Percentiles rank a stretch among this genome's conserved stretches.
Evolutionary conservation across 768 basidiomycete genomes (phyloP).

Genomic region (Auricularia cornea): DNA sequence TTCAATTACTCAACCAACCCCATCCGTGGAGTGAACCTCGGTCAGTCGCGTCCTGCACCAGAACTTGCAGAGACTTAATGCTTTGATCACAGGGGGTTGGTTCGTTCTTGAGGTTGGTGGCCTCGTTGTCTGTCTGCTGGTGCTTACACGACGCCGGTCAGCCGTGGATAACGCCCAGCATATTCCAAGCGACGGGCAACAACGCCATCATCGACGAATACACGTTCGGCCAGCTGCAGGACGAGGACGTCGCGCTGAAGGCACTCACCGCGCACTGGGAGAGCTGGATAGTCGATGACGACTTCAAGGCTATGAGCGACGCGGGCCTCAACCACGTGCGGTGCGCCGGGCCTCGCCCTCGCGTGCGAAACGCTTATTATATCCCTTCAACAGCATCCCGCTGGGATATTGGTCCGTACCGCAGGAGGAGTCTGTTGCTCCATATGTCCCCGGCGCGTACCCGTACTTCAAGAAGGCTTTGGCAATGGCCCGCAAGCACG

Average conservation of each 20-base stretch:
- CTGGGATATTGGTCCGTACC: slow-evolving; percentile 78
- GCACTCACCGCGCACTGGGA: slow-evolving; percentile 49
- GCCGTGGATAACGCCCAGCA: slow-evolving; percentile 75
- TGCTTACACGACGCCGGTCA: slow-evolving; percentile 16
- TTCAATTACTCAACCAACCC: slow-evolving; percentile 38
- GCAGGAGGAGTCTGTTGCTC: slow-evolving; percentile 30
- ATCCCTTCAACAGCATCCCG: slow-evolving; percentile 41
- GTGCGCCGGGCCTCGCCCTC: slow-evolving; percentile 26
- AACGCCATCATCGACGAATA: slow-evolving; percentile 50
- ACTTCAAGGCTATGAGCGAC: slow-evolving; percentile 54
- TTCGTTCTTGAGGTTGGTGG: slow-evolving; percentile 40
- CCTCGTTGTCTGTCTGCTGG: not conserved
- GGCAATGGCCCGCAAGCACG: slow-evolving; percentile 52
- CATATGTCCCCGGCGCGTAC: slow-evolving; percentile 59
- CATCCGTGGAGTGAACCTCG: slow-evolving; percentile 51
- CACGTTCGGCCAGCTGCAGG: slow-evolving; percentile 48
- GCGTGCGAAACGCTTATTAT: not conserved
- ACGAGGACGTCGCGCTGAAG: slow-evolving; percentile 32
- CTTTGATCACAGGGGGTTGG: slow-evolving; percentile 46
- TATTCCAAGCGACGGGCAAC: slow-evolving; percentile 57
- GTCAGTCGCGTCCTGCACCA: slow-evolving; percentile 30
- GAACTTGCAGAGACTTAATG: not conserved
- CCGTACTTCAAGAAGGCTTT: slow-evolving; percentile 57
- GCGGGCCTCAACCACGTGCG: slow-evolving; percentile 69
- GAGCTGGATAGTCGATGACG: slow-evolving; percentile 41